phyloP scores from a whole-genome alignment of 2,329 filamentous ascomycete genomes.

The Colletotrichum melonis region DNA sequence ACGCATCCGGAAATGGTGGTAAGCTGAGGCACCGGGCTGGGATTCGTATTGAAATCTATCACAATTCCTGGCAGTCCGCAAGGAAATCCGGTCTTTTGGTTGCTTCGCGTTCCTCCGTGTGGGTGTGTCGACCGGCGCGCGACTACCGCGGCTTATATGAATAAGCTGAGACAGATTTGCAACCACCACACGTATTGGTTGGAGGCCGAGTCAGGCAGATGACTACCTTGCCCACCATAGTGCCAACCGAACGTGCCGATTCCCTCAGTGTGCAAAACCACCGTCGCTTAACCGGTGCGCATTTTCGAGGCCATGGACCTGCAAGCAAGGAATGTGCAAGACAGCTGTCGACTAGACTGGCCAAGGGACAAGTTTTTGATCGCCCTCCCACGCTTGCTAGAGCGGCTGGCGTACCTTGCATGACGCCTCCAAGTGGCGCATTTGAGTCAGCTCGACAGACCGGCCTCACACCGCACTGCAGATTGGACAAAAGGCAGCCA shows the following conservation, averaged over 20 bases:
- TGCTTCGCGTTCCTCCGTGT: slow-evolving; percentile 31
- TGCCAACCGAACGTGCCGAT: slow-evolving; percentile 28
- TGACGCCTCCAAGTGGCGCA: slow-evolving; percentile 39
- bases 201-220: slow-evolving; percentile 28
- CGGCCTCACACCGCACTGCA: slow-evolving; percentile 7
- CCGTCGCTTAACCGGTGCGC: slow-evolving; percentile 2
- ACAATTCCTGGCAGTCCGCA: neutral
- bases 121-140: slow-evolving; percentile 29
- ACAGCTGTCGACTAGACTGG: slow-evolving; percentile 19
- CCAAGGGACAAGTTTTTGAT: slow-evolving; percentile 25
- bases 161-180: slow-evolving; percentile 35
- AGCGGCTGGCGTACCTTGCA: slow-evolving; percentile 38
- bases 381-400: slow-evolving; percentile 13
- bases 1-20: slow-evolving; percentile 24
- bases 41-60: slow-evolving; percentile 4
- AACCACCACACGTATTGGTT: slow-evolving; percentile 30
- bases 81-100: slow-evolving; percentile 26
- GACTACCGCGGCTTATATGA: slow-evolving; percentile 34
- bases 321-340: slow-evolving; percentile 24
- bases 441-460: slow-evolving; percentile 23
- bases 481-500: slow-evolving; percentile 1
- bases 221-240: slow-evolving; percentile 27
- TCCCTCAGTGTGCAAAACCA: neutral
- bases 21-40: slow-evolving; percentile 20
- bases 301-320: slow-evolving; percentile 8